phyloP scores from a whole-genome alignment of 2,329 filamentous ascomycete species.

The Trichoderma asperellum region DNA sequence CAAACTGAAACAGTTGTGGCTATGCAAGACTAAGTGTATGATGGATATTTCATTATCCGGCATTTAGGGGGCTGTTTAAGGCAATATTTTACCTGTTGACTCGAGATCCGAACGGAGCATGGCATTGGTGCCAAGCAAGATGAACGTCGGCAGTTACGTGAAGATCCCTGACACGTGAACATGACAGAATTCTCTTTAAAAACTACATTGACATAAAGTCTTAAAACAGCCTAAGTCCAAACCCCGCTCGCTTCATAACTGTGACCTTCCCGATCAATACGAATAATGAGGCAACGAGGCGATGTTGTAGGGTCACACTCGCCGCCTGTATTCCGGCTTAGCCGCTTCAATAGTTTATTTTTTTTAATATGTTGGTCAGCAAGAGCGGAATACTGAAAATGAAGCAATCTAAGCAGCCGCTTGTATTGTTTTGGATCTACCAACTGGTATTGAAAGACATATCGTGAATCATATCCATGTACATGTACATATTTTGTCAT shows the following conservation, averaged over 20 bases:
- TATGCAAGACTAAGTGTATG: background rate
- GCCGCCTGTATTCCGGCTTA: background rate
- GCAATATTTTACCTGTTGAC: background rate
- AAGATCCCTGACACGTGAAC: background rate
- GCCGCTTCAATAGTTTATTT: background rate
- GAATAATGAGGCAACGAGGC: background rate
- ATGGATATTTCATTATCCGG: background rate
- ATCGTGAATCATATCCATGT: background rate
- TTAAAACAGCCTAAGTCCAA: background rate
- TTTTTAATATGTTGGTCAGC: background rate
- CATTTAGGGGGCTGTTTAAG: background rate
- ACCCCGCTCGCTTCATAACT: background rate
- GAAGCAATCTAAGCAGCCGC: background rate
- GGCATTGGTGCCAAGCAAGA: background rate
- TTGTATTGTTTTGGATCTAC: background rate
- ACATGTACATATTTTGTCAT: too few relatives aligned
- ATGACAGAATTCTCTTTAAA: background rate
- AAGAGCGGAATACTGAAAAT: background rate
- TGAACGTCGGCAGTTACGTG: background rate
- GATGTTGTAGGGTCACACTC: background rate
- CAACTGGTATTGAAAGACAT: background rate
- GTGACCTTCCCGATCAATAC: conserved; percentile 15
- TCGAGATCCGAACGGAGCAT: background rate
- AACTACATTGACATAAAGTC: background rate
- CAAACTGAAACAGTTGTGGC: background rate